Evolutionary conservation across 1,139 yeast species (phyloP), one percentile per base, ranked within the genome.

Genomic region (Lodderomyces metapsilosis): DNA sequence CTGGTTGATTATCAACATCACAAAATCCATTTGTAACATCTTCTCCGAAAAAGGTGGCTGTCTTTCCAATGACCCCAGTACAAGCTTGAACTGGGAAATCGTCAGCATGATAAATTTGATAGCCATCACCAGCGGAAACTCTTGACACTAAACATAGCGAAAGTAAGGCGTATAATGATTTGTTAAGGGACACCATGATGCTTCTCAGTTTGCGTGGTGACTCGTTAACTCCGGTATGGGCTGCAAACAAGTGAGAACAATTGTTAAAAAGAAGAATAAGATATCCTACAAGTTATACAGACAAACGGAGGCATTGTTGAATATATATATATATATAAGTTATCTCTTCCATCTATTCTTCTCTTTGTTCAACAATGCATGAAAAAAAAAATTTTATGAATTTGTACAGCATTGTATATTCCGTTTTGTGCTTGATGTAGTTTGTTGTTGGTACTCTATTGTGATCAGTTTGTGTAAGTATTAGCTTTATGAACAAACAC

Each of bases 1-100:
- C 73, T 7, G 60, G 71, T 51, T 66, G 73, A 47, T 57, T 58
- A 25, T 61, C 53, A 34, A 50, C 52, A 42, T 62, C 55, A 55
- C 74, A 68, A 47, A 52, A 68, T 1, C 61, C 66, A 39, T 62
- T 68, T 3, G 52, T 54, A 22, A 53, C 46, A n/a, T 17, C 23
- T 8, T 9, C 22, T 11, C 17, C 24, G 11, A 32, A 32, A 18
- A 24, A 17, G 30, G 61, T 57, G 30, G 61, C 57, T 9, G 43
- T 27, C 34, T 64, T 57, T 1, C 40, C 61, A 32, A 70, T 35
- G 9, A 59, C 54, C 1, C 50, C 40, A 15, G 54, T 48, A 56
- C 78, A 72, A 2, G 64, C 66, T 37, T 42, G 38, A 8, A 57
- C 59, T 2, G 53, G 53, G 22, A 59, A 45, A 8, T 43, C 50